Base-by-base conservation (phyloP, 179 eudicot species). In the Camellia oleifera region DNA sequence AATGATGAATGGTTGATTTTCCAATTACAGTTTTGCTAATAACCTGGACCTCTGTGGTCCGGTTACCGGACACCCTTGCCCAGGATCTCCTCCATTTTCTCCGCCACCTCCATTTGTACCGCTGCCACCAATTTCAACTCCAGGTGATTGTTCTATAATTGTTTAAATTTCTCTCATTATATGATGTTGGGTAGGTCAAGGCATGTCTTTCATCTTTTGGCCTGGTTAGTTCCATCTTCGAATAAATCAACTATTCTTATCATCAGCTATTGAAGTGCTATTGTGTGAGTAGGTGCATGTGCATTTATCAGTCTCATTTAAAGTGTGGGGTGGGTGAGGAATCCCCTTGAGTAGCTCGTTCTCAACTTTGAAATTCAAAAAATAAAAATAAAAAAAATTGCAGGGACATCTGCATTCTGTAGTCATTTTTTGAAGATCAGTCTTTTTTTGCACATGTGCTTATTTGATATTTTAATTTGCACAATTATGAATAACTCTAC, bases 51-150 rank as follows among this genome's bases (percentile, higher is more conserved):
- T 95, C n/a, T 94, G 98, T 81, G 98, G 98, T 66, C 97, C 97
- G 6, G 98, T 94, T 82, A 94, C 97, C 72, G 97, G 93, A 76
- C 92, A 78, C 80, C 98, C 97, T 52, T 94, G 97, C 83, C 98
- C 98, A 32, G 98, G 97, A 77, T 90, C 97, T 74, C 98, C 97
- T 60, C 97, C 98, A 46, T 92, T 93, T 86, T 93, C 97, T 81
- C 97, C 97, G 10, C 98, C 98, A 17, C 97, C 97, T 77, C 97
- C 94, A 44, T 93, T 89, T 87, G 81, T 93, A 40, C 93, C 94
- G 65, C 97, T 94, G 7, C 85, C 94, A 42, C 89, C 98, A 77
- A 84, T 86, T 82, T 66, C 90, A 78, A 12, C 89, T 68, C 92
- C 88, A 88, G 95, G 98, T 93, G 78, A 69, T 83, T 61, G 42